Percentiles rank a stretch among this genome's conserved stretches.
These are phyloP conservation scores for Excoecaria cochinchinensis DNA, from an alignment of 345 rosid genomes.

Conservation along the genomic window DNA sequence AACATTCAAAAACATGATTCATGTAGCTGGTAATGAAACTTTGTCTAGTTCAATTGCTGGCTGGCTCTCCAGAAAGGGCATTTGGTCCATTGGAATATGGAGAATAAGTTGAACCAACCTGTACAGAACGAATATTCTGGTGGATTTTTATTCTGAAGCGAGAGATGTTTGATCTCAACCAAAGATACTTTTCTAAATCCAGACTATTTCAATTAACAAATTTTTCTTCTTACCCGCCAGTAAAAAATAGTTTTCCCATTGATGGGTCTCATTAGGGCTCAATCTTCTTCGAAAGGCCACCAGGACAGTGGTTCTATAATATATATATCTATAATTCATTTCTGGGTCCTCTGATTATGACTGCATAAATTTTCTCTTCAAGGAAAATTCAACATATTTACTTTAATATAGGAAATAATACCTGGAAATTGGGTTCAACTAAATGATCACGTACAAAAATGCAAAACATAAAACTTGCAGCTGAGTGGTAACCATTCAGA, in stretches of 20 bases:
- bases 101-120: neutral
- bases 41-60: neutral
- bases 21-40: neutral
- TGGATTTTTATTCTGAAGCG: neutral
- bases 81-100: neutral
- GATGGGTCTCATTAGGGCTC: neutral
- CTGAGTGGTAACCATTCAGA: neutral
- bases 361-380: neutral
- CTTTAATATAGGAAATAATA: neutral
- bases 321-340: neutral
- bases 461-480: slow-evolving; percentile 1
- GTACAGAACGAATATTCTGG: neutral
- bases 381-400: neutral
- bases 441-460: slow-evolving; percentile 7
- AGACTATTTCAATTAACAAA: neutral
- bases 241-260: neutral
- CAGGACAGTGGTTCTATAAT: neutral
- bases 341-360: neutral
- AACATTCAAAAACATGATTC: neutral
- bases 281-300: neutral
- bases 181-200: neutral
- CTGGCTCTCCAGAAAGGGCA: neutral
- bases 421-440: neutral
- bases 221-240: neutral
- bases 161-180: neutral